These are phyloP conservation scores for Plasmodium coatneyi DNA, from an alignment of 169 alveolate genomes.

Conservation along the genomic window DNA sequence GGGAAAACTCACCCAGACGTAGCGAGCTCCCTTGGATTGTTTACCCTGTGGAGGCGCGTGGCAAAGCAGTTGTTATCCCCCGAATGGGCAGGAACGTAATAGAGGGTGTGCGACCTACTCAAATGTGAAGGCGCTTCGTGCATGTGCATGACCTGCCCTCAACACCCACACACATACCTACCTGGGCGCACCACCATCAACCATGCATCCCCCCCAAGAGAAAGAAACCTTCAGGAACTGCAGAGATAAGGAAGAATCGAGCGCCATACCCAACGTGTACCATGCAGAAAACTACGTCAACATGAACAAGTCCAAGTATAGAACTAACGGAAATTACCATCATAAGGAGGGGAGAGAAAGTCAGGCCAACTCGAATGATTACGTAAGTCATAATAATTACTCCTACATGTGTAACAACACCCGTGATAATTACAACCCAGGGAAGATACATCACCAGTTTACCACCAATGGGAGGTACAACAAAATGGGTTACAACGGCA, in stretches of 20 bases:
- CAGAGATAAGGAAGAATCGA: background rate
- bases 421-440: slow-evolving; percentile 8
- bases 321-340: background rate
- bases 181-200: background rate
- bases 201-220: slow-evolving; percentile 24
- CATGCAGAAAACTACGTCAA: slow-evolving; percentile 15
- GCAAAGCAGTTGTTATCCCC: background rate
- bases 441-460: slow-evolving; percentile 7
- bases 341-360: background rate
- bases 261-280: background rate
- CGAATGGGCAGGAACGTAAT: background rate
- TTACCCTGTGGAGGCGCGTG: background rate
- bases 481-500: slow-evolving; percentile 16
- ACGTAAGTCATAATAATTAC: slow-evolving; percentile 17
- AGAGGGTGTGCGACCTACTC: background rate
- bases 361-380: slow-evolving; percentile 6
- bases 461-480: slow-evolving; percentile 7
- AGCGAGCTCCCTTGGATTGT: slow-evolving; percentile 5
- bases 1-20: background rate
- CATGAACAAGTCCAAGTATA: background rate
- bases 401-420: background rate
- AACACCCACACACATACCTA: background rate
- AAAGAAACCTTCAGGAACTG: background rate
- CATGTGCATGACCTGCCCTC: background rate
- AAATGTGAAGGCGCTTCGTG: background rate